Evolutionary conservation across 2,329 filamentous ascomycete species (phyloP).

Genomic region (Cladosporium colombiae): DNA sequence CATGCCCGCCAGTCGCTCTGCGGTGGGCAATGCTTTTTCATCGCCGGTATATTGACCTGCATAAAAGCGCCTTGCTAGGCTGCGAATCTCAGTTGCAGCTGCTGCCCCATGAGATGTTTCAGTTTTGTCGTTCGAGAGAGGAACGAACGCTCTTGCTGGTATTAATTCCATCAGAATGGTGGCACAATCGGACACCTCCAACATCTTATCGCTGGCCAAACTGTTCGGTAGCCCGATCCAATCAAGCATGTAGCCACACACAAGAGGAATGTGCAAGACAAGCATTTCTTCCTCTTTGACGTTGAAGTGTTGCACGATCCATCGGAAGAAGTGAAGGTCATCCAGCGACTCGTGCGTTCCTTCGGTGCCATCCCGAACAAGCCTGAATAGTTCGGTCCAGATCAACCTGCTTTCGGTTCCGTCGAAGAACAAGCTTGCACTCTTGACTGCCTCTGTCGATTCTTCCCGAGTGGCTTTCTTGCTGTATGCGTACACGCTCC

Average conservation of each 20-base stretch:
- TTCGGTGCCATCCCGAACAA: slow-evolving; percentile 17
- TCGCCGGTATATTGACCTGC: background rate
- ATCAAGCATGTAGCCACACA: slow-evolving; percentile 22
- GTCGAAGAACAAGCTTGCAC: slow-evolving; percentile 95
- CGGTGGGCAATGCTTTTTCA: background rate
- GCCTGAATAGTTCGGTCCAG: slow-evolving; percentile 53
- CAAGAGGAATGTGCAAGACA: slow-evolving; percentile 71
- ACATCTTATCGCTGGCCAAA: background rate
- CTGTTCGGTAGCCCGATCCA: background rate
- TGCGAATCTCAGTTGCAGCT: background rate
- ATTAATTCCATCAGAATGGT: slow-evolving; percentile 18
- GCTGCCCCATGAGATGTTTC: background rate
- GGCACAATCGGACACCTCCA: slow-evolving; percentile 7
- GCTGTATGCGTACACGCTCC: slow-evolving; percentile 77
- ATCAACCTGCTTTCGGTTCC: slow-evolving; percentile 93
- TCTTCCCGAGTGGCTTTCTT: slow-evolving; percentile 65
- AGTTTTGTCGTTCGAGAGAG: background rate
- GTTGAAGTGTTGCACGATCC: slow-evolving; percentile 87
- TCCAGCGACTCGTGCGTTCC: slow-evolving; percentile 17
- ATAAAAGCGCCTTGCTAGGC: background rate
- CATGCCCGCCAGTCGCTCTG: background rate
- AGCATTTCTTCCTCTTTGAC: slow-evolving; percentile 96
- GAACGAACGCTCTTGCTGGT: slow-evolving; percentile 17
- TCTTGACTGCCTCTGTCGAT: slow-evolving; percentile 84
- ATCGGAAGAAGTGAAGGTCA: slow-evolving; percentile 53